Conservation (phyloP, 2,329 filamentous ascomycete species). For the Neopestalotiopsis rosae region DNA sequence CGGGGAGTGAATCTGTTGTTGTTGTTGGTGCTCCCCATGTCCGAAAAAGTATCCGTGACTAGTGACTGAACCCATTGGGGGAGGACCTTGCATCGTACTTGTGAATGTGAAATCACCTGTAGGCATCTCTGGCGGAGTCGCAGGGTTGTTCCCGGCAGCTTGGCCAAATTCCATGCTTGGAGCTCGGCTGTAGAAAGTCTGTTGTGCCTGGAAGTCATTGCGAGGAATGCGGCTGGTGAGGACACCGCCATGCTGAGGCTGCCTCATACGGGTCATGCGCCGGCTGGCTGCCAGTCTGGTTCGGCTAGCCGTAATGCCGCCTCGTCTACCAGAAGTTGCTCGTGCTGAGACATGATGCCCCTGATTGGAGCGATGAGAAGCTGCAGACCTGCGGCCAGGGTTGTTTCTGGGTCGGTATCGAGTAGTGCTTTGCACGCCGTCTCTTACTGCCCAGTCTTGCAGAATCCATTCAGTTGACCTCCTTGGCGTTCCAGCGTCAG, state of each 20-base stretch:
- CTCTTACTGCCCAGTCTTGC: constrained; percentile 68
- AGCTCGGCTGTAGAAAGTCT: constrained; percentile 17
- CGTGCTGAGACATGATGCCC: constrained; percentile 25
- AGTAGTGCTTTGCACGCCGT: constrained; percentile 87
- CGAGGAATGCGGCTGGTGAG: constrained; percentile 15
- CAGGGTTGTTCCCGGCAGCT: constrained; percentile 18
- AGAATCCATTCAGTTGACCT: constrained; percentile 81
- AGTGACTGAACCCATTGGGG: constrained; percentile 12
- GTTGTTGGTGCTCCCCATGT: constrained; percentile 6
- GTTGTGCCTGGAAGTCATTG: not conserved
- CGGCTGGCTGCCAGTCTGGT: constrained; percentile 28
- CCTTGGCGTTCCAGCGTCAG: constrained; percentile 56
- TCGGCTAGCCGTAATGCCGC: constrained; percentile 31
- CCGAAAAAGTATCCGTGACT: constrained; percentile 24
- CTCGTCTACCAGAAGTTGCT: constrained; percentile 33
- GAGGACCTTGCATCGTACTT: constrained; percentile 20
- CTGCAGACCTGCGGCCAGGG: constrained; percentile 31
- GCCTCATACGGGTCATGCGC: constrained; percentile 16
- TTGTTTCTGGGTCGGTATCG: constrained; percentile 65
- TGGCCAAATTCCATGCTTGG: constrained; percentile 12
- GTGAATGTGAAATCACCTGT: constrained; percentile 21
- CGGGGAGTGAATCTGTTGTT: constrained; percentile 16
- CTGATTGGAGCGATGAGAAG: constrained; percentile 14
- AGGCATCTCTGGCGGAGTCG: constrained; percentile 20
- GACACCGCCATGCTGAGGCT: constrained; percentile 18